phyloP scores from a whole-genome alignment of 2,329 filamentous ascomycete species.

The Penicillium frequentans region DNA sequence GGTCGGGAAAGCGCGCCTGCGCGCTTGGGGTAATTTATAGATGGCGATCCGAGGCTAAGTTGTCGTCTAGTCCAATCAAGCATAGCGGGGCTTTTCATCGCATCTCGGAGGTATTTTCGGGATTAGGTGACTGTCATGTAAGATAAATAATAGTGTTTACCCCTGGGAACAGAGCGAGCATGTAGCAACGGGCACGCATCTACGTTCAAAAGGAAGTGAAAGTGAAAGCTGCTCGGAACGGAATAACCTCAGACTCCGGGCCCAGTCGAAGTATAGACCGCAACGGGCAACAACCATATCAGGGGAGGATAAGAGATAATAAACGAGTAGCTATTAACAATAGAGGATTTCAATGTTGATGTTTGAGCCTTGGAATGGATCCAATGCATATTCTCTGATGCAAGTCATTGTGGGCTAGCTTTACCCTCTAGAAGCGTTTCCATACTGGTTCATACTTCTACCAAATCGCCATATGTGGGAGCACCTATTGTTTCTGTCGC shows the following conservation, averaged over 20 bases:
- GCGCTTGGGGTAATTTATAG: slow-evolving; percentile 13
- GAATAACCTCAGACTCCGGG: background rate
- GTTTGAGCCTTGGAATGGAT: too few relatives aligned
- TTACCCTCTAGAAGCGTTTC: too few relatives aligned
- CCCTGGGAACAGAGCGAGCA: background rate
- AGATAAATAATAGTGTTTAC: background rate
- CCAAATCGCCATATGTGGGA: too few relatives aligned
- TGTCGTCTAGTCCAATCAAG: slow-evolving; percentile 8
- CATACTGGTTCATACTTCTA: too few relatives aligned
- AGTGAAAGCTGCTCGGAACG: slow-evolving; percentile 7
- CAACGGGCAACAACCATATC: background rate
- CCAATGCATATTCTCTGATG: too few relatives aligned
- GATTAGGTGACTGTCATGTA: background rate
- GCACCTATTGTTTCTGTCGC: too few relatives aligned
- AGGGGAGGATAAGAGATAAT: background rate
- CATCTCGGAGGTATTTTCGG: background rate
- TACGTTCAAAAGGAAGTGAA: background rate
- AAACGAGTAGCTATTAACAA: too few relatives aligned
- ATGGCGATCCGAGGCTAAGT: slow-evolving; percentile 10
- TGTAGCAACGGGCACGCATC: background rate
- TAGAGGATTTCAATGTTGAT: too few relatives aligned
- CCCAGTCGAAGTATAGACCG: background rate
- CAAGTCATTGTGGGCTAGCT: too few relatives aligned
- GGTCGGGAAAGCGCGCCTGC: slow-evolving; percentile 17
- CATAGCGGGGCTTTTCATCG: slow-evolving; percentile 10